Evolutionary conservation across 257 asterid genomes (phyloP).

Genomic region (Solanum chiquidenum): DNA sequence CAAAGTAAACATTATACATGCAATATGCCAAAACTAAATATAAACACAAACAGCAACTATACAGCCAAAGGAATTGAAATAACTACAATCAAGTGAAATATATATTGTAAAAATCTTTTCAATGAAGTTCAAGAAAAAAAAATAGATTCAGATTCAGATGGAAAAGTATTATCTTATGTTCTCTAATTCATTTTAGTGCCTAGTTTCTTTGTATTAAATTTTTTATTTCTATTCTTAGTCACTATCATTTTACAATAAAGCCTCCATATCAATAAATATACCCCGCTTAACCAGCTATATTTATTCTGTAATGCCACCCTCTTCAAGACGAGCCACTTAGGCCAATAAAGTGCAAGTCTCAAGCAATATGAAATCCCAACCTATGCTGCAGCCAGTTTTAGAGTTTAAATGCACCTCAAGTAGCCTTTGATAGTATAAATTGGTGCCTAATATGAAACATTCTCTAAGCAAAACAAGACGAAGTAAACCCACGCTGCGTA

Average conservation of each 20-base stretch:
- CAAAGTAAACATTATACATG: background rate
- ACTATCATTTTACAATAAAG: background rate
- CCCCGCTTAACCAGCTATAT: background rate
- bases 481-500: background rate
- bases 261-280: background rate
- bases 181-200: background rate
- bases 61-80: background rate
- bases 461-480: background rate
- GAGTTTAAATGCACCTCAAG: background rate
- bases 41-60: background rate
- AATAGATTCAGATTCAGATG: background rate
- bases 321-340: background rate
- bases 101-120: background rate
- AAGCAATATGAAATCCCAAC: background rate
- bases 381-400: background rate
- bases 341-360: background rate
- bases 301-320: background rate
- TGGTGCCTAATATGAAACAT: background rate
- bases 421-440: background rate
- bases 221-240: background rate
- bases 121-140: background rate
- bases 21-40: background rate
- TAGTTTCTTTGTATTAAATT: background rate
- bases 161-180: background rate
- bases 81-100: background rate